A percentile compares a stretch with the other conserved stretches of the same genome.
phyloP scores from a whole-genome alignment of 2,329 filamentous ascomycete species.

The Colletotrichum endophyticum region DNA sequence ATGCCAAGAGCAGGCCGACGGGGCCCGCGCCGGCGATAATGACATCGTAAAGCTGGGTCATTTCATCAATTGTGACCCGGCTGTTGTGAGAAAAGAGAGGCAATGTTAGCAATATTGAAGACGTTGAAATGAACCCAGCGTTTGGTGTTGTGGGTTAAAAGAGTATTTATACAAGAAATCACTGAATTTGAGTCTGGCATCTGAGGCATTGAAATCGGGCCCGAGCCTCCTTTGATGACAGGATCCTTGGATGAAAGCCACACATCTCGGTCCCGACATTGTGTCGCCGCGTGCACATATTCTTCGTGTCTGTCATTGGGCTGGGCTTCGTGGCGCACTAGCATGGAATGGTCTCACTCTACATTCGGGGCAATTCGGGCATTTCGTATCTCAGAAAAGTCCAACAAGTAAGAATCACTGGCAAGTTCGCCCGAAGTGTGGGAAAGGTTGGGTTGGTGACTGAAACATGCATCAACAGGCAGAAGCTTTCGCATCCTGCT shows the following conservation, averaged over 20 bases:
- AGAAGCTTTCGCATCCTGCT: not conserved
- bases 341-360: not conserved
- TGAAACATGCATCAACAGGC: not conserved
- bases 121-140: not conserved
- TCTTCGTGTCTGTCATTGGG: not conserved
- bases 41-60: slow-evolving; percentile 32
- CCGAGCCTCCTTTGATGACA: not conserved
- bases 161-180: not conserved
- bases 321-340: not conserved
- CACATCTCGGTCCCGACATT: not conserved
- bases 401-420: not conserved
- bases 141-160: not conserved
- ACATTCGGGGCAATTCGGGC: not conserved
- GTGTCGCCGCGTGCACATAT: not conserved
- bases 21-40: slow-evolving; percentile 39
- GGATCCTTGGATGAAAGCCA: not conserved
- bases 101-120: not conserved
- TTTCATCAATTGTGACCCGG: not conserved
- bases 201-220: not conserved
- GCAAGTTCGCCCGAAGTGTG: not conserved
- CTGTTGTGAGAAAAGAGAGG: not conserved
- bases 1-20: slow-evolving; percentile 38
- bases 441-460: not conserved
- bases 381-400: not conserved
- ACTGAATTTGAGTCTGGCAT: not conserved